Evolutionary conservation across 2,329 filamentous ascomycete genomes (phyloP).

Genomic region (Aureobasidium melanogenum): DNA sequence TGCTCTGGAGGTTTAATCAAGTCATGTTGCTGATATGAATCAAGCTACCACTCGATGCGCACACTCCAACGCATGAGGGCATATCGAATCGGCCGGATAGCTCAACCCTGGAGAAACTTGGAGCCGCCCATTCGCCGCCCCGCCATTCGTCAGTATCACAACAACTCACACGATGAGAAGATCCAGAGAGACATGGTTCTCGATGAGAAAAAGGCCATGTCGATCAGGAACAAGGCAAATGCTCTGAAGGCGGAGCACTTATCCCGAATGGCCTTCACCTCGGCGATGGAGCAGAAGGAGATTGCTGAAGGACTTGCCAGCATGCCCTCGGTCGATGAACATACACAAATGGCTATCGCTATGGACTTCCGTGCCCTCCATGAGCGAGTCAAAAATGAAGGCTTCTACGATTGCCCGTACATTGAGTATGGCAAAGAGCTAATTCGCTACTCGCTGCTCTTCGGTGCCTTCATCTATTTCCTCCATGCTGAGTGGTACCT

Average conservation of each 20-base stretch:
- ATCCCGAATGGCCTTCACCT: constrained; percentile 25
- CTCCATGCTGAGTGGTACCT: constrained; percentile 48
- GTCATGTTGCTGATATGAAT: constrained; percentile 6
- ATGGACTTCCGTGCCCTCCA: constrained; percentile 49
- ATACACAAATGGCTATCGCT: constrained; percentile 47
- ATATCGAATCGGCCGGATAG: constrained; percentile 51
- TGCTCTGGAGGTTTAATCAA: background rate
- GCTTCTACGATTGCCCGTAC: constrained; percentile 52
- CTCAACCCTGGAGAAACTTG: constrained; percentile 48
- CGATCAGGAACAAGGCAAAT: background rate
- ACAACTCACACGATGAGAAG: background rate
- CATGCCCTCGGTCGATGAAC: constrained; percentile 46
- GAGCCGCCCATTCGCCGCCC: constrained; percentile 46
- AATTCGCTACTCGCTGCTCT: constrained; percentile 45
- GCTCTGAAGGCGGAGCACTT: background rate
- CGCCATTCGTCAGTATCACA: constrained; percentile 1
- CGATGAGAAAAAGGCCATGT: constrained; percentile 3
- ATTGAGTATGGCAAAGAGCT: constrained; percentile 51
- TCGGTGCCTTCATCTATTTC: constrained; percentile 38
- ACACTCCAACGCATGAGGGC: constrained; percentile 50
- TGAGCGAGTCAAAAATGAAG: constrained; percentile 44
- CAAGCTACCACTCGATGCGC: constrained; percentile 48
- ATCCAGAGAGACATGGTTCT: constrained; percentile 1
- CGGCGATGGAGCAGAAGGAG: constrained; percentile 28
- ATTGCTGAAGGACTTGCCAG: constrained; percentile 28